Evolutionary conservation across 805 yeast genomes (phyloP).

Genomic region (Wickerhamiella lipophila): DNA sequence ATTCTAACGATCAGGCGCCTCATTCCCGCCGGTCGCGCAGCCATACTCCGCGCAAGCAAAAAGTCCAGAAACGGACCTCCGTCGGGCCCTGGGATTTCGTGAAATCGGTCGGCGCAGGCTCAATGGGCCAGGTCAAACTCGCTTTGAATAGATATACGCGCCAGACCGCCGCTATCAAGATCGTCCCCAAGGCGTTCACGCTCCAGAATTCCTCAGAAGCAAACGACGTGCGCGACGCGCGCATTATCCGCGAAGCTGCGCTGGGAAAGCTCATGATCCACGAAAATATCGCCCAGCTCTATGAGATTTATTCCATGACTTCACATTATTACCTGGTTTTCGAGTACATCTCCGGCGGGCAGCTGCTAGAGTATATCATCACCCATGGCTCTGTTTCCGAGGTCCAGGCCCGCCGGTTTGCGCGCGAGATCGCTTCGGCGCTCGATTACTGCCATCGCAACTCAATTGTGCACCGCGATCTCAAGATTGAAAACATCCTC

Average conservation of each 20-base stretch:
- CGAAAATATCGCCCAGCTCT: slow-evolving; percentile 80
- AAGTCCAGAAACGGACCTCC: slow-evolving; percentile 49
- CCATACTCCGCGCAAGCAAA: slow-evolving; percentile 10
- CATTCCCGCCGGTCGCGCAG: not conserved
- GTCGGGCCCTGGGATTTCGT: slow-evolving; percentile 96
- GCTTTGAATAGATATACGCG: slow-evolving; percentile 71
- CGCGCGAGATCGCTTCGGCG: slow-evolving; percentile 89
- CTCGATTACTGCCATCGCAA: slow-evolving; percentile 86
- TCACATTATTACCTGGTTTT: slow-evolving; percentile 93
- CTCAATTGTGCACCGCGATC: slow-evolving; percentile 91
- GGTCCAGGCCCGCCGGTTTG: slow-evolving; percentile 85
- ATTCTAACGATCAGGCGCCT: not conserved
- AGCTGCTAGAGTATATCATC: slow-evolving; percentile 91
- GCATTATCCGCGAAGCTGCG: slow-evolving; percentile 93
- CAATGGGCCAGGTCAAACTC: slow-evolving; percentile 96
- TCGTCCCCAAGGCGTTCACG: slow-evolving; percentile 80
- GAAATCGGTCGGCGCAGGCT: slow-evolving; percentile 94
- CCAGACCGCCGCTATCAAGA: slow-evolving; percentile 74
- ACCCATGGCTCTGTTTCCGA: slow-evolving; percentile 92
- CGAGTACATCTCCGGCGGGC: slow-evolving; percentile 95
- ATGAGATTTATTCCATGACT: slow-evolving; percentile 93
- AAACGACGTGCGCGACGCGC: slow-evolving; percentile 76
- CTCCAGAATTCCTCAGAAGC: slow-evolving; percentile 28
- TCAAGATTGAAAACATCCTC: slow-evolving; percentile 92
- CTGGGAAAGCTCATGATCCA: slow-evolving; percentile 81